Evolutionary conservation across 2,329 filamentous ascomycete genomes (phyloP).

Genomic region (Teratosphaeria pseudoeucalypti): DNA sequence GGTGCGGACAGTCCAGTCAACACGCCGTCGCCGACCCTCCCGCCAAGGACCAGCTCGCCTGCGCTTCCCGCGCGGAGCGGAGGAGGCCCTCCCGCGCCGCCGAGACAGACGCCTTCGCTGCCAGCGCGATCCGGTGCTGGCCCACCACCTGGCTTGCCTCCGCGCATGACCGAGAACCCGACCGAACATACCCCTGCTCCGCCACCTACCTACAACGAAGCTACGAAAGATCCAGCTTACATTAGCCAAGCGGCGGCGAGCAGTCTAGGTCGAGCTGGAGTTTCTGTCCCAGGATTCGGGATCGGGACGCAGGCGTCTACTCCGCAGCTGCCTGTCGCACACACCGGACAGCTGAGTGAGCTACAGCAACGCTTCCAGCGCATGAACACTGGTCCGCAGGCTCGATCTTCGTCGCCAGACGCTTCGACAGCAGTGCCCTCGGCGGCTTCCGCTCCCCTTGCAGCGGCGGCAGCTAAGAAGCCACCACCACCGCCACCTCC

Average conservation of each 20-base stretch:
- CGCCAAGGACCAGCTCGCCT: conserved; percentile 13
- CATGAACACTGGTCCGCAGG: conserved; percentile 32
- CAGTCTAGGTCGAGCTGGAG: conserved; percentile 60
- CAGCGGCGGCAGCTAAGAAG: conserved; percentile 36
- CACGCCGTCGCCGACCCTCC: conserved; percentile 9
- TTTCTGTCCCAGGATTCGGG: conserved; percentile 68
- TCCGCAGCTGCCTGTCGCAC: conserved; percentile 12
- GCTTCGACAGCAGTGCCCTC: conserved; percentile 2
- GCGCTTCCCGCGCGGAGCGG: conserved; percentile 3
- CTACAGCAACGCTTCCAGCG: conserved; percentile 55
- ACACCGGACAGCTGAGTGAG: conserved; percentile 46
- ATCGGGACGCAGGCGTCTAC: conserved; percentile 42
- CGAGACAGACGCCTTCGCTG: conserved; percentile 14
- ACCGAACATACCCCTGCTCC: conserved; percentile 35
- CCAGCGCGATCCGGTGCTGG: conserved; percentile 14
- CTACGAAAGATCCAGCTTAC: conserved; percentile 19
- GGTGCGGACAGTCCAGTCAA: conserved; percentile 20
- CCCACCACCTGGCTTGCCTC: conserved; percentile 58
- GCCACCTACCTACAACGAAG: conserved; percentile 41
- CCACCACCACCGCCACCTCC: conserved; percentile 47
- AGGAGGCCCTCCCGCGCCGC: conserved; percentile 5
- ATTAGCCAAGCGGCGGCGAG: conserved; percentile 52
- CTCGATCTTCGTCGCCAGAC: conserved; percentile 7
- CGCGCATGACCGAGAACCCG: conserved; percentile 49
- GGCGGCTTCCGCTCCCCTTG: conserved; percentile 1